A percentile compares a stretch with the other conserved stretches of the same genome.
Evolutionary conservation across 148 eudicot species (phyloP).

Genomic region (Rhododendron molle): DNA sequence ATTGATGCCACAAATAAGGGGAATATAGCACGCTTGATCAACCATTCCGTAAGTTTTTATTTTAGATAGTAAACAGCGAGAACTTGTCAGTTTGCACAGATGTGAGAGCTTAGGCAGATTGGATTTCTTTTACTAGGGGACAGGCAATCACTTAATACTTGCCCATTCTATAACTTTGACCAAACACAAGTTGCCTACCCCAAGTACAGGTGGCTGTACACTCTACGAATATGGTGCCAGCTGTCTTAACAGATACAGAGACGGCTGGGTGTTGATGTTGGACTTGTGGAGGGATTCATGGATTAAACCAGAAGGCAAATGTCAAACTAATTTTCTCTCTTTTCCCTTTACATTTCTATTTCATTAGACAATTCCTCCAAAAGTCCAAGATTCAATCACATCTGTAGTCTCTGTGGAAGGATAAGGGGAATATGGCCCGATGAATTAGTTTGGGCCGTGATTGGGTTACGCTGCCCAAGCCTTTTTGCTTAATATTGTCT

Average conservation of each 20-base stretch:
- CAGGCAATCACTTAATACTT: neutral
- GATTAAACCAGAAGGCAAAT: neutral
- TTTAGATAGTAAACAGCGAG: neutral
- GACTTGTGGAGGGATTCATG: neutral
- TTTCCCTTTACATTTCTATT: neutral
- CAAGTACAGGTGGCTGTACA: neutral
- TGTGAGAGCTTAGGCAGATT: constrained; percentile 1
- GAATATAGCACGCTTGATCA: constrained; percentile 87
- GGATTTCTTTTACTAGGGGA: neutral
- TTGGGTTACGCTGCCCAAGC: neutral
- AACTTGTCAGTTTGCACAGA: neutral
- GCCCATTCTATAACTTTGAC: neutral
- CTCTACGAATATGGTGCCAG: neutral
- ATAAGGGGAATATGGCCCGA: neutral
- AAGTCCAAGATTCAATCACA: neutral
- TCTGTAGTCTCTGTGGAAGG: neutral
- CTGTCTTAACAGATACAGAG: neutral
- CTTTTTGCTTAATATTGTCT: neutral
- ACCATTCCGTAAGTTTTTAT: constrained; percentile 73
- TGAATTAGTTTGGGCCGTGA: neutral
- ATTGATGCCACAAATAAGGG: constrained; percentile 91
- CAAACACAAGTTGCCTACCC: neutral
- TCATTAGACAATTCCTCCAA: neutral
- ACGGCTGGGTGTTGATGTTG: neutral
- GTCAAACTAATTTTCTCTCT: neutral